Conservation (phyloP, 495 filamentous ascomycete genomes). For the Cudoniella acicularis region DNA sequence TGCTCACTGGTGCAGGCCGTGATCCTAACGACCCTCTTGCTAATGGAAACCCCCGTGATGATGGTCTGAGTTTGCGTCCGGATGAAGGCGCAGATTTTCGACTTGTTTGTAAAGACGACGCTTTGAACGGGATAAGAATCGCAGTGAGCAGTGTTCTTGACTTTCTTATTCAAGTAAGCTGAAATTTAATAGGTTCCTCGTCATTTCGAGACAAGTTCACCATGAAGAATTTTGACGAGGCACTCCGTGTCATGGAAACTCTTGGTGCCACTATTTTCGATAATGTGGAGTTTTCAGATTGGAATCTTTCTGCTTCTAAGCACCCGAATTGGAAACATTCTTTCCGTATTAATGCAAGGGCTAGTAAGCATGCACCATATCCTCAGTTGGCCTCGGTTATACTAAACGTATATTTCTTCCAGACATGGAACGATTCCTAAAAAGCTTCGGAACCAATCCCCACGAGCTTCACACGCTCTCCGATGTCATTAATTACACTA, state of each 20-base stretch:
- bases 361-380: background rate
- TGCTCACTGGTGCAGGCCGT: background rate
- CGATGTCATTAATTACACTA: background rate
- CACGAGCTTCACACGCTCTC: background rate
- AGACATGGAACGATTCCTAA: background rate
- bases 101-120: background rate
- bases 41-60: background rate
- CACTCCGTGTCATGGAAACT: background rate
- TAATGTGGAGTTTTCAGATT: background rate
- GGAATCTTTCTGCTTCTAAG: background rate
- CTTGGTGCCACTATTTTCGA: background rate
- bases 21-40: background rate
- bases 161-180: too few species aligned
- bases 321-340: background rate
- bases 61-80: background rate
- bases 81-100: background rate
- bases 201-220: background rate
- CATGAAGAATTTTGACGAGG: background rate
- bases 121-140: background rate
- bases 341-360: background rate
- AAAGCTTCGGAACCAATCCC: background rate
- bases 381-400: too few species aligned
- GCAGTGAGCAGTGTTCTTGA: too few species aligned
- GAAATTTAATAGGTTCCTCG: background rate
- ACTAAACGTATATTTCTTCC: background rate